These are phyloP conservation scores for Globisporangium carolinianum DNA, from an alignment of 352 stramenopile genomes.

Conservation along the genomic window DNA sequence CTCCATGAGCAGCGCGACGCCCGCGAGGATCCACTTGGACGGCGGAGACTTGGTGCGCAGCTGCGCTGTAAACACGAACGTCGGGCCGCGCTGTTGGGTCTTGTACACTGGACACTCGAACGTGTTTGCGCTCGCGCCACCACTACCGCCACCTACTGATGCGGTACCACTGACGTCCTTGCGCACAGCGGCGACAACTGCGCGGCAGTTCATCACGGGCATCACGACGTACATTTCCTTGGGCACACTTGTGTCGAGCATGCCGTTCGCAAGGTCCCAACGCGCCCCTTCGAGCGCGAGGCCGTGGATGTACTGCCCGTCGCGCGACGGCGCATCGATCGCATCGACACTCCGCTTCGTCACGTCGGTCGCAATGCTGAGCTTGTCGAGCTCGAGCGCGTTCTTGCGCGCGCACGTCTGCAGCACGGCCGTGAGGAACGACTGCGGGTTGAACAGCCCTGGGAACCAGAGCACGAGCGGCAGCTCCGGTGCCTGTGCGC, in stretches of 20 bases:
- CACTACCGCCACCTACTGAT: not conserved
- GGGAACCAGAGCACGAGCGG: constrained; percentile 81
- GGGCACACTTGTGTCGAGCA: constrained; percentile 72
- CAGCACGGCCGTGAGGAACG: constrained; percentile 79
- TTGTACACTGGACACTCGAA: constrained; percentile 90
- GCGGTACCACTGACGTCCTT: constrained; percentile 9
- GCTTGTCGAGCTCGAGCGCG: constrained; percentile 75
- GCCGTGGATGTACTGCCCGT: constrained; percentile 88
- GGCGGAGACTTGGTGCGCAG: constrained; percentile 81
- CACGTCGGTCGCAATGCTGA: constrained; percentile 73
- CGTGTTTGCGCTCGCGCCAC: constrained; percentile 16
- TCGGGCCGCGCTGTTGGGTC: constrained; percentile 86
- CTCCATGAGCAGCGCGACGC: constrained; percentile 88
- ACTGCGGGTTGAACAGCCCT: constrained; percentile 80
- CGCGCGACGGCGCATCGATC: constrained; percentile 76
- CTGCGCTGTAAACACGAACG: constrained; percentile 85
- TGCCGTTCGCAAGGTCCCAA: constrained; percentile 77
- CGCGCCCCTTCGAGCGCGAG: constrained; percentile 87
- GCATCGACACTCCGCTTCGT: constrained; percentile 83
- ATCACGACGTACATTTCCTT: constrained; percentile 91
- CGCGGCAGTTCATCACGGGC: constrained; percentile 89
- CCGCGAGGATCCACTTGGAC: constrained; percentile 88
- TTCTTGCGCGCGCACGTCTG: constrained; percentile 74
- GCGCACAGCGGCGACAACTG: constrained; percentile 29
- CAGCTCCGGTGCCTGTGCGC: constrained; percentile 60